Conservation (phyloP, 768 basidiomycete species). For the Suillus subluteus region DNA sequence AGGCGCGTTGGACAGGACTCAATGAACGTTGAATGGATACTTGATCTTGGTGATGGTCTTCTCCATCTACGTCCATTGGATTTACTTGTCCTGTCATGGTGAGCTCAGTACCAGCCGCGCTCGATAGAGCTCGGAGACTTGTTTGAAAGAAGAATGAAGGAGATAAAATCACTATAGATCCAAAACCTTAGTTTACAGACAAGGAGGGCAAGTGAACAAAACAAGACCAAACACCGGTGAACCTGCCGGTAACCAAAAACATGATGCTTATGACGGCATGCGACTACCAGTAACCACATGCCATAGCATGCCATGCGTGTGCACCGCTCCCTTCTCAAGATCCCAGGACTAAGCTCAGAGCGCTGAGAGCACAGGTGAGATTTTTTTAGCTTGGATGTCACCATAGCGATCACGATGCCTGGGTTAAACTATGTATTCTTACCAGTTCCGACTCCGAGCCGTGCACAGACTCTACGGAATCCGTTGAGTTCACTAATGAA, state of each 20-base stretch:
- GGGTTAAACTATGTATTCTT: background rate
- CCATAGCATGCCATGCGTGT: background rate
- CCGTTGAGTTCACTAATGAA: background rate
- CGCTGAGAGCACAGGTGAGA: constrained; percentile 1
- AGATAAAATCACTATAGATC: constrained; percentile 3
- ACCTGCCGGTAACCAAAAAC: background rate
- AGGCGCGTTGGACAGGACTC: constrained; percentile 31
- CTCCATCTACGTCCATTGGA: constrained; percentile 33
- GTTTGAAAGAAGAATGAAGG: constrained; percentile 11
- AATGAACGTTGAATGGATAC: constrained; percentile 17
- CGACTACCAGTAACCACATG: too few species aligned
- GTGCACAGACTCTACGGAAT: background rate
- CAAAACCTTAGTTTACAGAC: constrained; percentile 1
- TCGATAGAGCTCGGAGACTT: constrained; percentile 9
- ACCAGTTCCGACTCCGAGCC: background rate
- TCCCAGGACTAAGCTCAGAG: background rate
- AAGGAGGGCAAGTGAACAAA: constrained; percentile 7
- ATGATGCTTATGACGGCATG: too few species aligned
- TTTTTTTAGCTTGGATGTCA: constrained; percentile 7
- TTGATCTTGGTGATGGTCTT: constrained; percentile 15
- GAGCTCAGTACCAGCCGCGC: constrained; percentile 8
- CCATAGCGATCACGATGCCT: background rate
- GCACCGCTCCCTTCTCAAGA: background rate
- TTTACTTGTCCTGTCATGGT: constrained; percentile 25
- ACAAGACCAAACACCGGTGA: constrained; percentile 6